Percentiles rank a stretch among this genome's conserved stretches.
Conservation (phyloP, 805 yeast species). For the Metschnikowia picachoensis region DNA sequence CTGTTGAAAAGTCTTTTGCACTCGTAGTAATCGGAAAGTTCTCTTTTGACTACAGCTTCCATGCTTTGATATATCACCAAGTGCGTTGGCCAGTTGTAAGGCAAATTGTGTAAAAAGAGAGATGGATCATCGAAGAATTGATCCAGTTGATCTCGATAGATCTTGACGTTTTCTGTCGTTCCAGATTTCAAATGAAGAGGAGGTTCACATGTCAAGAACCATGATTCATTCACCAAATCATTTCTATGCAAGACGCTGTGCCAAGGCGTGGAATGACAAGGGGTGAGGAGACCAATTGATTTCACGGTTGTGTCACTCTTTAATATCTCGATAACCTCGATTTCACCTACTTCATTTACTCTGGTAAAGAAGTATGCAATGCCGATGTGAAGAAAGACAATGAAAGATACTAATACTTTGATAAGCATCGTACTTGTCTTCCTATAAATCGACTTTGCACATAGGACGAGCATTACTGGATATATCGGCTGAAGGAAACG, state of each 20-base stretch:
- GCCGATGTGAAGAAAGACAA: slow-evolving; percentile 31
- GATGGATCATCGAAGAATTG: slow-evolving; percentile 65
- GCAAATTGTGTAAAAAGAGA: slow-evolving; percentile 42
- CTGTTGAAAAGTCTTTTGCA: slow-evolving; percentile 68
- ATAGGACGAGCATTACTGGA: slow-evolving; percentile 60
- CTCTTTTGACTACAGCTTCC: slow-evolving; percentile 39
- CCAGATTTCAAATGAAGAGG: slow-evolving; percentile 49
- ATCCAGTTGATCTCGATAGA: slow-evolving; percentile 86
- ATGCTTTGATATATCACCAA: slow-evolving; percentile 69
- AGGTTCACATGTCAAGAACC: slow-evolving; percentile 92
- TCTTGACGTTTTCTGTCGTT: slow-evolving; percentile 23
- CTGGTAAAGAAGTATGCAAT: slow-evolving; percentile 52
- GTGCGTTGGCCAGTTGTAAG: slow-evolving; percentile 49
- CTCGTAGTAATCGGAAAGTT: slow-evolving; percentile 44
- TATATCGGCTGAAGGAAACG: slow-evolving; percentile 83
- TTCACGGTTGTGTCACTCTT: slow-evolving; percentile 36
- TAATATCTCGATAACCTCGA: slow-evolving; percentile 57
- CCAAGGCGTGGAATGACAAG: slow-evolving; percentile 98
- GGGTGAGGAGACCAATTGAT: slow-evolving; percentile 80
- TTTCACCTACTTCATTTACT: slow-evolving; percentile 84
- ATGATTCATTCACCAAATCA: slow-evolving; percentile 37
- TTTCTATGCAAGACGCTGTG: slow-evolving; percentile 74
- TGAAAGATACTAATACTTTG: slow-evolving; percentile 10
- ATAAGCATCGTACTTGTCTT: background rate
- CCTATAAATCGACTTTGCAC: slow-evolving; percentile 29